Evolutionary conservation across 208 protist genomes (phyloP).

Genomic region (Trypanosoma boissoni): DNA sequence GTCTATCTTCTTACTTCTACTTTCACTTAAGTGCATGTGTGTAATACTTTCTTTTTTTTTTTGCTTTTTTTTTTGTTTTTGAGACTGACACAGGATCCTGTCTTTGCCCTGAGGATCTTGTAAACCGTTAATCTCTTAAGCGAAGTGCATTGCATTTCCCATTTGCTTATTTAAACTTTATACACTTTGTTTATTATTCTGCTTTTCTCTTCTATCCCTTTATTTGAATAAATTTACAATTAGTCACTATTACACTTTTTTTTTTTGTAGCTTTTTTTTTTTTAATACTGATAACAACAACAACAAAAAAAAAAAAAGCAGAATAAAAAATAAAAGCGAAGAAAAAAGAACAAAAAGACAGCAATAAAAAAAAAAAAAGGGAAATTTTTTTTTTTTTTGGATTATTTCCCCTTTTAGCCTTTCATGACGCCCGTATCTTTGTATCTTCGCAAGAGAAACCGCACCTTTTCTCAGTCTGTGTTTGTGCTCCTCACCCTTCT

Average conservation of each 20-base stretch:
- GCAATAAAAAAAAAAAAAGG: background rate
- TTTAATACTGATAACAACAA: background rate
- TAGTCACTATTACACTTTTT: background rate
- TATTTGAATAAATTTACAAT: no score
- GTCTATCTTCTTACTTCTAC: no score
- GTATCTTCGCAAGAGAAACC: background rate
- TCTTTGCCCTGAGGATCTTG: no score
- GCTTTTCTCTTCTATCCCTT: background rate
- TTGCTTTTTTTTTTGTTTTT: no score
- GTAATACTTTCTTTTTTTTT: no score
- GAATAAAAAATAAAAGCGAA: background rate
- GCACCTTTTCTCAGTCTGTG: background rate
- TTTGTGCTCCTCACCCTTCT: background rate
- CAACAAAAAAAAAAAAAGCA: background rate
- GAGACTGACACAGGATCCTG: no score
- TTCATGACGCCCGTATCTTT: background rate
- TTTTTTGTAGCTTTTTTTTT: background rate
- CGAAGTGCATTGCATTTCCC: background rate
- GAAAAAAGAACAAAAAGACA: no score
- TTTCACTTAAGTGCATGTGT: no score
- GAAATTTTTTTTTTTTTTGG: background rate
- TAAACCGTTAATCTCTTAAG: no score
- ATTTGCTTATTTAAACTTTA: background rate
- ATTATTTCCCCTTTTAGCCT: background rate
- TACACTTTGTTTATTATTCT: background rate